Evolutionary conservation across 2,329 filamentous ascomycete genomes (phyloP).

Genomic region (Aspergillus calidoustus): DNA sequence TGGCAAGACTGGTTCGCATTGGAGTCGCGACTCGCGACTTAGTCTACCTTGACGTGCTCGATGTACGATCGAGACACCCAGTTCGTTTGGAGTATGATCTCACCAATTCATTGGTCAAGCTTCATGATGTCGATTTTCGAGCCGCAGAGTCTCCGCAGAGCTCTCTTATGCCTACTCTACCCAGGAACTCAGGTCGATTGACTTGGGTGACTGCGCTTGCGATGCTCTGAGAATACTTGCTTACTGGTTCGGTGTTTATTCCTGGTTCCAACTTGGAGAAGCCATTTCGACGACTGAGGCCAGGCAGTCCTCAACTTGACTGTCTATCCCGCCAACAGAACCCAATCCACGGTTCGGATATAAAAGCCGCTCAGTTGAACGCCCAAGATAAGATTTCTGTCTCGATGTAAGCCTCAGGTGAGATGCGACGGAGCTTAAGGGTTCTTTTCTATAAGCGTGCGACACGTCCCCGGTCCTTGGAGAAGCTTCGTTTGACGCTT

Average conservation of each 20-base stretch:
- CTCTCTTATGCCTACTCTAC: not conserved
- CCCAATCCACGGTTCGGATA: not conserved
- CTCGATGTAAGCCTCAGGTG: not conserved
- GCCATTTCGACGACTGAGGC: not conserved
- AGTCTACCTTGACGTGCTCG: not conserved
- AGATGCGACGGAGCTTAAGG: not conserved
- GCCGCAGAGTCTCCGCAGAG: not conserved
- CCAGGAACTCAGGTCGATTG: too few relatives aligned
- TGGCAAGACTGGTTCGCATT: conserved; percentile 25
- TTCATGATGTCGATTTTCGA: not conserved
- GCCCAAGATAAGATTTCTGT: not conserved
- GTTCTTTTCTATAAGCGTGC: not conserved
- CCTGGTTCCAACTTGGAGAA: too few relatives aligned
- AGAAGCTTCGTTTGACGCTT: not conserved
- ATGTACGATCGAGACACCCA: not conserved
- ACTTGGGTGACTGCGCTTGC: not conserved
- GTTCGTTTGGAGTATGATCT: not conserved
- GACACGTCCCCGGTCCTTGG: not conserved
- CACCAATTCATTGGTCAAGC: not conserved
- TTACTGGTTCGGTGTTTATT: too few relatives aligned
- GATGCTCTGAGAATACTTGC: not conserved
- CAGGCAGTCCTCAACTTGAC: not conserved
- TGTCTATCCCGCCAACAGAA: not conserved
- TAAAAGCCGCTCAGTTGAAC: not conserved
- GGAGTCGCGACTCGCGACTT: conserved; percentile 4